These are phyloP conservation scores for Aureobasidium lini DNA, from an alignment of 2,329 filamentous ascomycete genomes.

Conservation along the genomic window DNA sequence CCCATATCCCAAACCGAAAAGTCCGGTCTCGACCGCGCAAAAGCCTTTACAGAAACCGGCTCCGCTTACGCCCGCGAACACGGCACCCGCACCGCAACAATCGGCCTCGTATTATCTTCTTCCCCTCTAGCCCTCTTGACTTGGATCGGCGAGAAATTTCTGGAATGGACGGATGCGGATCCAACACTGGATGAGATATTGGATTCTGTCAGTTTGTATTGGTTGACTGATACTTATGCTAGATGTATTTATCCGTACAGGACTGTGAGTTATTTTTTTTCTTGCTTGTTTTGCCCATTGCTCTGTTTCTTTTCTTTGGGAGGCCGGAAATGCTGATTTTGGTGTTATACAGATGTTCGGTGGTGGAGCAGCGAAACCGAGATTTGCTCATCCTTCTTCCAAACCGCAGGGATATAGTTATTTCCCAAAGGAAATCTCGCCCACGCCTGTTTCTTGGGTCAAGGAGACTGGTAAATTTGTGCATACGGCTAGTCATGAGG, in stretches of 20 bases:
- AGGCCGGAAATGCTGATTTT: too few relatives aligned
- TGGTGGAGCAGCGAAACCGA: constrained; percentile 6
- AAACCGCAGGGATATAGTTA: constrained; percentile 40
- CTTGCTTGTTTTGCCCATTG: background rate
- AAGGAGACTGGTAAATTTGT: constrained; percentile 34
- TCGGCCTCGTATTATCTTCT: constrained; percentile 46
- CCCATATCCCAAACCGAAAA: constrained; percentile 30
- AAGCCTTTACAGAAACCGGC: constrained; percentile 36
- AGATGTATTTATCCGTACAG: constrained; percentile 44
- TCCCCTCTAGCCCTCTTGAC: constrained; percentile 50
- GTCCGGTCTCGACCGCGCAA: constrained; percentile 29
- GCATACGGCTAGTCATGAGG: constrained; percentile 31
- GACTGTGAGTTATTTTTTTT: background rate
- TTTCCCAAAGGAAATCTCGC: constrained; percentile 36
- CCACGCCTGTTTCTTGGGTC: constrained; percentile 31
- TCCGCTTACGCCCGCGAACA: constrained; percentile 47
- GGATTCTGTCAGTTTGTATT: constrained; percentile 46
- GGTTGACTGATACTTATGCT: constrained; percentile 40
- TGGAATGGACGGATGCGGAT: constrained; percentile 44
- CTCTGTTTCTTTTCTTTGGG: too few relatives aligned
- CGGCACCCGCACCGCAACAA: constrained; percentile 47
- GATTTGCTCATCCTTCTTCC: background rate
- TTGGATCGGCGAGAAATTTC: constrained; percentile 53
- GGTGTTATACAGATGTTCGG: background rate
- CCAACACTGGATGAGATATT: constrained; percentile 39